A percentile compares a stretch with the other conserved stretches of the same genome.
phyloP scores from a whole-genome alignment of 2,329 filamentous ascomycete species.

The Aspergillus calidoustus region DNA sequence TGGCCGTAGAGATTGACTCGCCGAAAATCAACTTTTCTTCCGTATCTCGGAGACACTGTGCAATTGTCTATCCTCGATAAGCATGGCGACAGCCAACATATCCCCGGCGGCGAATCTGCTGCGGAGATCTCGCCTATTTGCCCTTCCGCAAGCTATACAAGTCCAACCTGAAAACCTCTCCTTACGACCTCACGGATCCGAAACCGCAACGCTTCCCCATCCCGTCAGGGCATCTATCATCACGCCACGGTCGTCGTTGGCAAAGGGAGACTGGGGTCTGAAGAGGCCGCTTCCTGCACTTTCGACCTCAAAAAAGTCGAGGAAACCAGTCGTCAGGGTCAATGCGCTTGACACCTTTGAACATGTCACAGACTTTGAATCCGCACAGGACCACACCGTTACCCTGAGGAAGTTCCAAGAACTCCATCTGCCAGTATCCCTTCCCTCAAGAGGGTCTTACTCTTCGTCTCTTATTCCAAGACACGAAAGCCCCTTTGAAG shows the following conservation, averaged over 20 bases:
- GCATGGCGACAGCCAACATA: constrained; percentile 51
- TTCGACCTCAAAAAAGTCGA: constrained; percentile 70
- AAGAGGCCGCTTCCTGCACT: constrained; percentile 82
- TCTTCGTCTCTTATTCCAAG: constrained; percentile 32
- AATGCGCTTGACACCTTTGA: constrained; percentile 82
- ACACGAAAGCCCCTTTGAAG: constrained; percentile 49
- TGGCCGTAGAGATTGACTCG: constrained; percentile 32
- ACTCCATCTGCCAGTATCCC: constrained; percentile 72
- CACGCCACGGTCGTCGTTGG: constrained; percentile 72
- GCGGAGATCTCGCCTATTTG: constrained; percentile 86
- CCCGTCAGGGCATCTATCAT: constrained; percentile 85
- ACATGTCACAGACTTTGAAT: constrained; percentile 86
- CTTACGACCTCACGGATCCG: constrained; percentile 60
- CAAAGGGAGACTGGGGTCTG: constrained; percentile 87
- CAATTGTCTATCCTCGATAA: constrained; percentile 31
- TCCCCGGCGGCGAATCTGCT: constrained; percentile 72
- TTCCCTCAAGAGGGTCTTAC: constrained; percentile 45
- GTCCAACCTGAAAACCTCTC: constrained; percentile 58
- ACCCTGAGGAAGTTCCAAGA: constrained; percentile 87
- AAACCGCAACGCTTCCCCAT: constrained; percentile 73
- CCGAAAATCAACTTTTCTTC: constrained; percentile 40
- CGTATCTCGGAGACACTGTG: constrained; percentile 24
- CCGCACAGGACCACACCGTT: constrained; percentile 78
- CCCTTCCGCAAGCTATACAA: constrained; percentile 76
- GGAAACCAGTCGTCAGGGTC: constrained; percentile 75